These are phyloP conservation scores for Lachnellula occidentalis DNA, from an alignment of 2,329 filamentous ascomycete genomes.

Conservation along the genomic window DNA sequence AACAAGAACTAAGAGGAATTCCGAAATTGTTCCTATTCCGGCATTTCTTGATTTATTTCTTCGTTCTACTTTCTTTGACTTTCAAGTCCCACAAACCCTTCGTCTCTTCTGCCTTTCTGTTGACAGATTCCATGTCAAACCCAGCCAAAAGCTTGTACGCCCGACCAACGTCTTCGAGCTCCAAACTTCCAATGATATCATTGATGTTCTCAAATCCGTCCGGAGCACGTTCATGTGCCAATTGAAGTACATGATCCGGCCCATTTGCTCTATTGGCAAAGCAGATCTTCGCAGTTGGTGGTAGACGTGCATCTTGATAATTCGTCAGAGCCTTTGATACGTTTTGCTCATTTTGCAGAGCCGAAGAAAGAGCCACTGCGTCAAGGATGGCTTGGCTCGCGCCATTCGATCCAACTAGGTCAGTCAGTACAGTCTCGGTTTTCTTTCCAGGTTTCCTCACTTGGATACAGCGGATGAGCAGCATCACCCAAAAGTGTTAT, in stretches of 20 bases:
- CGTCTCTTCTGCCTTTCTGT: slow-evolving; percentile 35
- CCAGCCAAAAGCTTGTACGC: slow-evolving; percentile 38
- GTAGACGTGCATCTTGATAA: slow-evolving; percentile 37
- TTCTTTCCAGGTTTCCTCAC: neutral
- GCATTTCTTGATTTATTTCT: too few species aligned
- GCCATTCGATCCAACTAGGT: slow-evolving; percentile 36
- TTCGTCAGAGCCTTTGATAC: slow-evolving; percentile 32
- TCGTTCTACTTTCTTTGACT: neutral
- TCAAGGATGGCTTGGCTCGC: slow-evolving; percentile 42
- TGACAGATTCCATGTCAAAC: slow-evolving; percentile 41
- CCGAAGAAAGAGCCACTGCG: slow-evolving; percentile 34
- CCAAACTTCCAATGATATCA: slow-evolving; percentile 36
- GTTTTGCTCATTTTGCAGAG: slow-evolving; percentile 28
- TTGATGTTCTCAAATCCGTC: slow-evolving; percentile 37
- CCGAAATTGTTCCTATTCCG: too few species aligned
- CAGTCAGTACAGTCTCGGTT: neutral
- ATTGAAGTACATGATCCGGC: slow-evolving; percentile 41
- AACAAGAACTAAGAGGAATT: too few species aligned
- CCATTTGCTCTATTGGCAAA: slow-evolving; percentile 42
- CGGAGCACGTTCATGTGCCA: slow-evolving; percentile 40
- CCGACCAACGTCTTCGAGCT: slow-evolving; percentile 35
- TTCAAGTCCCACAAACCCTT: slow-evolving; percentile 20
- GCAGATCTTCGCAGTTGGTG: slow-evolving; percentile 40
- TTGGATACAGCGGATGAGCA: slow-evolving; percentile 38
- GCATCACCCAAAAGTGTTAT: slow-evolving; percentile 38